Conservation (phyloP, 805 yeast species). For the Barnettozyma populi region DNA sequence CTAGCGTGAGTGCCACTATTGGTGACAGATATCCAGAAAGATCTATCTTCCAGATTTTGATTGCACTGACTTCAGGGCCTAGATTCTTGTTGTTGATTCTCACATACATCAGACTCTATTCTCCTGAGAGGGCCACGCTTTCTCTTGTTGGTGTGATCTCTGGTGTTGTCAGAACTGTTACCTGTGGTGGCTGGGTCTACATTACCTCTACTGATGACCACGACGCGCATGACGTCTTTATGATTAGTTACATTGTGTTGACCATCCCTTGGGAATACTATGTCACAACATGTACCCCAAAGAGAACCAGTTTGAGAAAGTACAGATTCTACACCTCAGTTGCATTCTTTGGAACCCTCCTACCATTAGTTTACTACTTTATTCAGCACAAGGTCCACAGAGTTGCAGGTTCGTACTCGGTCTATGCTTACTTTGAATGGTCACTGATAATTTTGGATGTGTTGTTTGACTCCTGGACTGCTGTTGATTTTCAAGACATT, state of each 20-base stretch:
- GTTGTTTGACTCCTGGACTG: slow-evolving; percentile 77
- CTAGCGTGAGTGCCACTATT: slow-evolving; percentile 93
- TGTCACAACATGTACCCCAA: slow-evolving; percentile 50
- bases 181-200: slow-evolving; percentile 99
- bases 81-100: slow-evolving; percentile 62
- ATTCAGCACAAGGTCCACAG: slow-evolving; percentile 89
- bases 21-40: slow-evolving; percentile 97
- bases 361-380: slow-evolving; percentile 84
- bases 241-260: slow-evolving; percentile 83
- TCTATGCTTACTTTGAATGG: slow-evolving; percentile 96
- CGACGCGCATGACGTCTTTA: slow-evolving; percentile 91
- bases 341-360: slow-evolving; percentile 63
- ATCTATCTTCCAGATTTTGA: slow-evolving; percentile 82
- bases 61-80: slow-evolving; percentile 92
- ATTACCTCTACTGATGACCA: slow-evolving; percentile 96
- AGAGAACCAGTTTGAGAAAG: slow-evolving; percentile 41
- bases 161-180: slow-evolving; percentile 85
- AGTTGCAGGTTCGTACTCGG: slow-evolving; percentile 90
- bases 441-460: slow-evolving; percentile 76
- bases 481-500: slow-evolving; percentile 62
- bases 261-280: slow-evolving; percentile 88
- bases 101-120: slow-evolving; percentile 43
- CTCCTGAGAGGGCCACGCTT: slow-evolving; percentile 25
- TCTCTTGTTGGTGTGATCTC: slow-evolving; percentile 41
- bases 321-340: slow-evolving; percentile 47